A percentile compares a stretch with the other conserved stretches of the same genome.
These are phyloP conservation scores for Spergularia bocconei DNA, from an alignment of 148 eudicot genomes.

Conservation along the genomic window DNA sequence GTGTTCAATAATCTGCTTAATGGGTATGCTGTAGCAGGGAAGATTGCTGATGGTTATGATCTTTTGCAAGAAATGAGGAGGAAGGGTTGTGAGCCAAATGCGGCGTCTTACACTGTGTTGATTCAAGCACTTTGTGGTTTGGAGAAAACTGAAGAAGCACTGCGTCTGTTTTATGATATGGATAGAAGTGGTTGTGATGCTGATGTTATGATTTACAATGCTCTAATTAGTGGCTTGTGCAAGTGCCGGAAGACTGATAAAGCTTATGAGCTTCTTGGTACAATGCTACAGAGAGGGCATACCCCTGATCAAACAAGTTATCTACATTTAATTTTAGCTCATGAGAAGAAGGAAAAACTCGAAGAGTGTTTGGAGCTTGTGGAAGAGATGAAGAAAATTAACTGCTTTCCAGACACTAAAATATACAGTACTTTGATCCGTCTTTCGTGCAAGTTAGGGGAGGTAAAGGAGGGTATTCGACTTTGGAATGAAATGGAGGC, in stretches of 20 bases:
- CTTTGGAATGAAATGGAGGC: conserved; percentile 73
- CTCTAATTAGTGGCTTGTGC: conserved; percentile 78
- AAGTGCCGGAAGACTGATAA: conserved; percentile 72
- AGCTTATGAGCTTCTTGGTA: conserved; percentile 65
- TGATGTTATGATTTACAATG: conserved; percentile 74
- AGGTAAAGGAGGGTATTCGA: conserved; percentile 62
- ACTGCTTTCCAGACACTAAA: conserved; percentile 59
- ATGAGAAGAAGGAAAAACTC: conserved; percentile 84
- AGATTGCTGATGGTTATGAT: conserved; percentile 86
- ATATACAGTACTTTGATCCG: conserved; percentile 75
- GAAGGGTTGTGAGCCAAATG: conserved; percentile 85
- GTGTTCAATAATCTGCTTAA: conserved; percentile 81
- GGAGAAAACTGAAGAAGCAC: conserved; percentile 74
- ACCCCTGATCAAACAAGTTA: conserved; percentile 70
- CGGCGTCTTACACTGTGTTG: conserved; percentile 72
- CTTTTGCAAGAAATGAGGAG: conserved; percentile 88
- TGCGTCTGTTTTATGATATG: conserved; percentile 71
- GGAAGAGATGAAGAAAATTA: conserved; percentile 65
- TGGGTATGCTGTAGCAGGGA: conserved; percentile 75
- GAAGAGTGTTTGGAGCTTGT: conserved; percentile 84
- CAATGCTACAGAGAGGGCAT: conserved; percentile 66
- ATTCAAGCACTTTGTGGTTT: conserved; percentile 83
- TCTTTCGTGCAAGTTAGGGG: conserved; percentile 72
- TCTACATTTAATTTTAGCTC: conserved; percentile 67
- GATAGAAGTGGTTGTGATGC: conserved; percentile 68